A percentile compares a stretch with the other conserved stretches of the same genome.
Evolutionary conservation across 1,139 yeast genomes (phyloP).

Genomic region (Pichia sp.): DNA sequence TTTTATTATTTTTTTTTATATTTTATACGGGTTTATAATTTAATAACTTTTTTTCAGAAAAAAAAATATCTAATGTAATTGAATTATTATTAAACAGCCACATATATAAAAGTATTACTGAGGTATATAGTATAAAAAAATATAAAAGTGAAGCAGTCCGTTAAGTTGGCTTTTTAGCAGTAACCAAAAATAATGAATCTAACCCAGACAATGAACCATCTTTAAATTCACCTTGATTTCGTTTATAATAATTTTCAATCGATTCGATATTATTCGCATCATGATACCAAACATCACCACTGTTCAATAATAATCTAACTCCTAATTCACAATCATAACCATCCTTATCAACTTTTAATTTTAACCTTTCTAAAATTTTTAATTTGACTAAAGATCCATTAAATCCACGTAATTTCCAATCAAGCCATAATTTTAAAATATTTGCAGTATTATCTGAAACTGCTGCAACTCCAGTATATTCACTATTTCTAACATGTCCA

Average conservation of each 20-base stretch:
- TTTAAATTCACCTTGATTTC: background rate
- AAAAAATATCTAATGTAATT: too few species aligned
- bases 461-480: background rate
- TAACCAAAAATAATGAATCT: slow-evolving; percentile 5
- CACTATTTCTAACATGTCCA: background rate
- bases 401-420: slow-evolving; percentile 25
- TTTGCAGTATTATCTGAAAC: slow-evolving; percentile 6
- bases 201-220: slow-evolving; percentile 10
- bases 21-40: too few species aligned
- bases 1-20: too few species aligned
- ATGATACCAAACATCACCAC: too few species aligned
- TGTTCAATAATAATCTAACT: background rate
- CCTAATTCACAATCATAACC: slow-evolving; percentile 11
- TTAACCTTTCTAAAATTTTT: slow-evolving; percentile 11
- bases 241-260: background rate
- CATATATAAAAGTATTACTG: too few species aligned
- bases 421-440: slow-evolving; percentile 23
- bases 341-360: slow-evolving; percentile 1
- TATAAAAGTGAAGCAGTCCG: too few species aligned
- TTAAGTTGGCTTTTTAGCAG: slow-evolving; percentile 9
- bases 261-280: background rate
- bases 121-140: too few species aligned
- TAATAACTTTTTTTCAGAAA: too few species aligned
- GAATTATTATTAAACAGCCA: too few species aligned
- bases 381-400: slow-evolving; percentile 18